Percentiles rank a stretch among this genome's conserved stretches.
Evolutionary conservation across 257 asterid species (phyloP).

Genomic region (Eustoma russellianum): DNA sequence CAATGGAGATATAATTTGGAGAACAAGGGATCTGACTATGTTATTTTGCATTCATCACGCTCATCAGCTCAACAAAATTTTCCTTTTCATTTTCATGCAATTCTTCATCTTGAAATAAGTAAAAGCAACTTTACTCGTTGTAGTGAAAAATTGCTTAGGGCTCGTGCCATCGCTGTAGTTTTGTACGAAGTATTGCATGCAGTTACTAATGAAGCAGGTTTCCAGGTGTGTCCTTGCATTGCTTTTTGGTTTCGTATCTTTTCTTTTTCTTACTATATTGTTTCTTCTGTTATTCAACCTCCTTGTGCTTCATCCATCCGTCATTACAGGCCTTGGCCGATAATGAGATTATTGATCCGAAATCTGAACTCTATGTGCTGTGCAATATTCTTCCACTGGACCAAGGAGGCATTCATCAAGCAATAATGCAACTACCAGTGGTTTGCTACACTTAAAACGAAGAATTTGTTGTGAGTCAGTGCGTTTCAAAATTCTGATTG

Average conservation of each 20-base stretch:
- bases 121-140: neutral
- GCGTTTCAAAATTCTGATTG: neutral
- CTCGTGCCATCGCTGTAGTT: constrained; percentile 76
- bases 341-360: constrained; percentile 32
- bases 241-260: neutral
- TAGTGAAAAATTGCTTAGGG: constrained; percentile 86
- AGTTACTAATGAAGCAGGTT: constrained; percentile 67
- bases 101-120: constrained; percentile 3
- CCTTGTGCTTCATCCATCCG: neutral
- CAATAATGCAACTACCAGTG: constrained; percentile 98
- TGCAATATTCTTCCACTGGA: constrained; percentile 90
- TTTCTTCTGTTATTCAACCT: constrained; percentile 2
- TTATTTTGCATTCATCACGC: constrained; percentile 13
- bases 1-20: constrained; percentile 60
- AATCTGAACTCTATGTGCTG: constrained; percentile 62
- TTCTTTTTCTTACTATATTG: neutral
- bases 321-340: constrained; percentile 58
- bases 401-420: constrained; percentile 76
- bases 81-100: no score
- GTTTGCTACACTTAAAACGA: constrained; percentile 29
- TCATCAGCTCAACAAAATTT: neutral
- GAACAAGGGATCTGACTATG: constrained; percentile 41
- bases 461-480: constrained; percentile 1
- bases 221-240: constrained; percentile 45
- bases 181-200: constrained; percentile 55